Conservation (phyloP, 345 rosid genomes). For the Citrus unshiu region DNA sequence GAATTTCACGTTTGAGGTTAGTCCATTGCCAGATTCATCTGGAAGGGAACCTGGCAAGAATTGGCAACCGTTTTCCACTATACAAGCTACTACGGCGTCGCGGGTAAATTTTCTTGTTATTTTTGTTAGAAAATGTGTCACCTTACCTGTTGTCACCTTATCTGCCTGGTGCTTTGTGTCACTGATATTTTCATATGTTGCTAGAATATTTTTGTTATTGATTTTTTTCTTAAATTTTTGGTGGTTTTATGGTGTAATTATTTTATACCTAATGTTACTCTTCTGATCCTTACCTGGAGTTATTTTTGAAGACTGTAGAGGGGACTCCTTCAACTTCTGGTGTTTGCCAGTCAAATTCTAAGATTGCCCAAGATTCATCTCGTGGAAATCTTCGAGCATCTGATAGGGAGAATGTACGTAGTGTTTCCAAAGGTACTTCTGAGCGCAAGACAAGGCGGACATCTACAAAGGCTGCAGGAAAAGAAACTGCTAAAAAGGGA, state of each 20-base stretch:
- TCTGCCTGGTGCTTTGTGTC: neutral
- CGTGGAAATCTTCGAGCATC: conserved; percentile 39
- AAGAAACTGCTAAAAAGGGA: conserved; percentile 59
- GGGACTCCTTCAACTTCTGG: conserved; percentile 53
- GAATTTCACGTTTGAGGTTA: conserved; percentile 51
- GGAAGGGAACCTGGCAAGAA: conserved; percentile 35
- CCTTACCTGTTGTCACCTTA: neutral
- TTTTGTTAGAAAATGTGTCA: neutral
- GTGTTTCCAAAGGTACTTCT: conserved; percentile 47
- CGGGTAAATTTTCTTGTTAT: conserved; percentile 33
- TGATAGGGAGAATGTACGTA: conserved; percentile 24
- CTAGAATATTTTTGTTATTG: neutral
- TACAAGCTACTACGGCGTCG: conserved; percentile 33
- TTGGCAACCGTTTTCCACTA: conserved; percentile 34
- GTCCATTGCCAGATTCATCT: conserved; percentile 26
- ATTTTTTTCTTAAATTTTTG: neutral
- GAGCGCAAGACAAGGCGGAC: conserved; percentile 75
- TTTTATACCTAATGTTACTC: neutral
- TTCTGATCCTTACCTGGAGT: conserved; percentile 2
- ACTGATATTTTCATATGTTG: neutral
- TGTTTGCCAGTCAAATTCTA: conserved; percentile 36
- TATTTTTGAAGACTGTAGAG: conserved; percentile 46
- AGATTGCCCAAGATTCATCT: conserved; percentile 31
- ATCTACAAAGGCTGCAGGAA: conserved; percentile 53
- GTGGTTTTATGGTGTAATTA: neutral